Conservation (phyloP, 805 yeast species). For the Lipomyces spencermartinsiae region DNA sequence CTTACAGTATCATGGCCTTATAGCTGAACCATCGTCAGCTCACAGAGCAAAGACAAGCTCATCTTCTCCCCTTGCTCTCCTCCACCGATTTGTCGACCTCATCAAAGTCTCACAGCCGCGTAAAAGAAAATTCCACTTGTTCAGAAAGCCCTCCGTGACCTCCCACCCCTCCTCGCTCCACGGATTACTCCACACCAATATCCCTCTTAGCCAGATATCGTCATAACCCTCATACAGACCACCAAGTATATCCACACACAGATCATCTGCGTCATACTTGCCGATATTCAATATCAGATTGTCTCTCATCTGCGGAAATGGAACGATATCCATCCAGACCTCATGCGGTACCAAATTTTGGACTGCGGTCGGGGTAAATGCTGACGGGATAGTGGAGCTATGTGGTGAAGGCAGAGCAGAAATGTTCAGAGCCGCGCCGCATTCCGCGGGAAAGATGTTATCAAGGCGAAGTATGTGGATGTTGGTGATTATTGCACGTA, state of each 20-base stretch:
- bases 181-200: conserved; percentile 1
- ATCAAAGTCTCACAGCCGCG: neutral
- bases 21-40: too few species aligned
- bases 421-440: too few species aligned
- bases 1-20: too few species aligned
- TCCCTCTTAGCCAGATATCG: conserved; percentile 2
- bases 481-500: too few species aligned
- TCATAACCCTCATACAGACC: neutral
- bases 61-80: conserved; percentile 1
- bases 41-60: too few species aligned
- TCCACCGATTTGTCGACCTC: neutral
- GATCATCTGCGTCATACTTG: neutral
- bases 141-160: conserved; percentile 8
- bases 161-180: neutral
- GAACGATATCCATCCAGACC: conserved; percentile 1
- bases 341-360: conserved; percentile 1
- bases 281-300: neutral
- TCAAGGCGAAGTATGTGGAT: too few species aligned
- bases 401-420: too few species aligned
- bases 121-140: neutral
- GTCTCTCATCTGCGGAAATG: conserved; percentile 4
- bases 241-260: neutral
- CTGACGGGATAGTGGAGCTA: conserved; percentile 1
- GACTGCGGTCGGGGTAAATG: neutral
- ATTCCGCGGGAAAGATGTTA: too few species aligned